Conservation (phyloP, 2,329 filamentous ascomycete species). For the Aureobasidium sp. region DNA sequence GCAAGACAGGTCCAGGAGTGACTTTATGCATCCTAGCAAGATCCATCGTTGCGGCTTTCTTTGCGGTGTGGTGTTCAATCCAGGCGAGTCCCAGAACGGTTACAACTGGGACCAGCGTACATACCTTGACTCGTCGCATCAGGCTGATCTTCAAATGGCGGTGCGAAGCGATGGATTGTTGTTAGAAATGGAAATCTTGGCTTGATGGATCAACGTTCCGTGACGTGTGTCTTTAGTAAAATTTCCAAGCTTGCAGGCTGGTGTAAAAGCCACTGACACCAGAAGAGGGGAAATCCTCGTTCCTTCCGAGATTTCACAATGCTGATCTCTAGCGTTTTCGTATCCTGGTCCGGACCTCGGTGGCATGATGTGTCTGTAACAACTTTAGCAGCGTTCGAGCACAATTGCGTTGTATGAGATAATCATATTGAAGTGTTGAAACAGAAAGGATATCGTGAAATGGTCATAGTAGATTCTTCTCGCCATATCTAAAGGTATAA, state of each 20-base stretch:
- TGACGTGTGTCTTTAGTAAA: not conserved
- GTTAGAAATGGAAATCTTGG: not conserved
- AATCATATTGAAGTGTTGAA: not conserved
- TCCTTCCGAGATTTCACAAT: not conserved
- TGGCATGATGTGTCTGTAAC: not conserved
- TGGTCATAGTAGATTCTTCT: conserved; percentile 5
- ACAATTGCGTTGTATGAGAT: not conserved
- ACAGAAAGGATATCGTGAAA: not conserved
- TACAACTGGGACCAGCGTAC: not conserved
- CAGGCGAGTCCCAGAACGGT: not conserved
- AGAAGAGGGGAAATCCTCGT: not conserved
- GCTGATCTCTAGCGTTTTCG: not conserved
- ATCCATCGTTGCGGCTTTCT: not conserved
- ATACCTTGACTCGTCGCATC: not conserved
- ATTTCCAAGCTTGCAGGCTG: not conserved
- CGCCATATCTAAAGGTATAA: conserved; percentile 11
- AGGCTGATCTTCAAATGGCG: not conserved
- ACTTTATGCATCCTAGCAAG: not conserved
- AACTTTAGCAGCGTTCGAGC: not conserved
- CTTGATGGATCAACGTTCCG: not conserved
- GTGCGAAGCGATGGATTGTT: not conserved
- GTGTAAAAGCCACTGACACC: not conserved
- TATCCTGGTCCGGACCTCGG: not conserved
- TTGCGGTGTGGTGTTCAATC: not conserved
- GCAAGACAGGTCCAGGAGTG: not conserved